Percentiles rank a stretch among this genome's conserved stretches.
These are phyloP conservation scores for Myrmaecium sp. DNA, from an alignment of 2,329 filamentous ascomycete species.

Conservation along the genomic window DNA sequence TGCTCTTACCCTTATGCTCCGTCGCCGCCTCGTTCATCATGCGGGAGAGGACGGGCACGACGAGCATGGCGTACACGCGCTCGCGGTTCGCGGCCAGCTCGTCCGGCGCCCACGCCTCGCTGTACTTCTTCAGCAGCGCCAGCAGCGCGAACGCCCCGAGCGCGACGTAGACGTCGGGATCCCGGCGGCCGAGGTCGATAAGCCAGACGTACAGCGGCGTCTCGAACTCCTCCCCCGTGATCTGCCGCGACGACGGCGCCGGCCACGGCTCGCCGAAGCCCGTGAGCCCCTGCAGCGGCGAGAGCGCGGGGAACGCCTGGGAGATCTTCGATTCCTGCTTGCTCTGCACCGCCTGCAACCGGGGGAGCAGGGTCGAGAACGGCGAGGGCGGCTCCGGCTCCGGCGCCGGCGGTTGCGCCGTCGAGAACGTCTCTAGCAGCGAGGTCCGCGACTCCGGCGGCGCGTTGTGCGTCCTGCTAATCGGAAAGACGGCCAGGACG, in stretches of 20 bases:
- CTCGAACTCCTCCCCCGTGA: conserved; percentile 25
- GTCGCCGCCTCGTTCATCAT: conserved; percentile 25
- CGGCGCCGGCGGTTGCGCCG: background rate
- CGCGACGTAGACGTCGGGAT: conserved; percentile 22
- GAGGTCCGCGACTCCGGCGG: no score
- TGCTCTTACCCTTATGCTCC: no score
- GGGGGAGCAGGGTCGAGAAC: conserved; percentile 14
- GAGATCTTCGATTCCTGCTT: conserved; percentile 21
- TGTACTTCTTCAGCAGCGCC: conserved; percentile 18
- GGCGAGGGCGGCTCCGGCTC: background rate
- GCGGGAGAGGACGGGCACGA: conserved; percentile 30
- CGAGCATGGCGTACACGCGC: conserved; percentile 26
- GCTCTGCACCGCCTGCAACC: conserved; percentile 20
- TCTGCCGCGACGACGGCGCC: conserved; percentile 10
- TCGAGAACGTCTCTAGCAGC: no score
- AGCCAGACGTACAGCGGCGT: conserved; percentile 32
- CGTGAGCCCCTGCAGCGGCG: conserved; percentile 9
- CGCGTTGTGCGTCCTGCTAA: no score
- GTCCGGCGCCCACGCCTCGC: conserved; percentile 19
- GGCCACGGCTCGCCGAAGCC: conserved; percentile 14
- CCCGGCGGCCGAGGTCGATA: conserved; percentile 25
- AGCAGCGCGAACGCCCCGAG: conserved; percentile 21
- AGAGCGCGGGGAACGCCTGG: conserved; percentile 26
- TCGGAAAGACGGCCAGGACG: conserved; percentile 13
- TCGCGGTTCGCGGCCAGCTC: conserved; percentile 15